phyloP scores from a whole-genome alignment of 2,329 filamentous ascomycete species.

The Mycosphaerella sp. region DNA sequence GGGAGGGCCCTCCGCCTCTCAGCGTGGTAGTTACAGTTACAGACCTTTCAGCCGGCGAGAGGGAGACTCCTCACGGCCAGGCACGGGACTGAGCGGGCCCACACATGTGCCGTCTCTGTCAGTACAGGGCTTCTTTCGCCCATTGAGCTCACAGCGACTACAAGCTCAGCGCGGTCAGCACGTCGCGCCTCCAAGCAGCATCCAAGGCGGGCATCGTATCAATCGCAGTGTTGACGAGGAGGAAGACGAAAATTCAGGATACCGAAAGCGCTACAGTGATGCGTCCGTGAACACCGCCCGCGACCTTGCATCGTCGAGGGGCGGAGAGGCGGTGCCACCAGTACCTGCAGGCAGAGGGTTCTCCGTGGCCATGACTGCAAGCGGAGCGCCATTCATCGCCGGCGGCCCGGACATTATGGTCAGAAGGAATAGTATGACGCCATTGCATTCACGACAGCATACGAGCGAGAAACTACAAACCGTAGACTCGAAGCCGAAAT shows the following conservation, averaged over 20 bases:
- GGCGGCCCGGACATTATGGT: conserved; percentile 48
- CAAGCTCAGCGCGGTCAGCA: conserved; percentile 74
- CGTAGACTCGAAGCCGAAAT: conserved; percentile 26
- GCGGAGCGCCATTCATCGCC: conserved; percentile 1
- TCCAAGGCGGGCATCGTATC: conserved; percentile 8
- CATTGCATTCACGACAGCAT: conserved; percentile 49
- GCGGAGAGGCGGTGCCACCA: conserved; percentile 48
- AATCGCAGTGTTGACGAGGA: conserved; percentile 18
- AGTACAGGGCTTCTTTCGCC: conserved; percentile 86
- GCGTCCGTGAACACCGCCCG: conserved; percentile 47
- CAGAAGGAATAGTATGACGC: conserved; percentile 70
- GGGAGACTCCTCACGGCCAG: conserved; percentile 40
- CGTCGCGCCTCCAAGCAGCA: conserved; percentile 17
- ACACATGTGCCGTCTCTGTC: conserved; percentile 87
- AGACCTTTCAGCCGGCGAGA: conserved; percentile 7
- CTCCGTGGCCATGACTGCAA: conserved; percentile 51
- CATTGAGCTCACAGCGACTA: conserved; percentile 92
- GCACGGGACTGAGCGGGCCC: conserved; percentile 57
- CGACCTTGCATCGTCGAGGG: conserved; percentile 34
- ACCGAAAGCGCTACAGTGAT: conserved; percentile 50
- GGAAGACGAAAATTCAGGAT: conserved; percentile 19
- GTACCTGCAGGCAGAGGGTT: conserved; percentile 68
- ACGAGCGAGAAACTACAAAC: conserved; percentile 9
- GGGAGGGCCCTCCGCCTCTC: conserved; percentile 17
- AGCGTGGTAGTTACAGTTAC: conserved; percentile 9